phyloP scores from a whole-genome alignment of 2,329 filamentous ascomycete genomes.

The Myriangium duriaei region DNA sequence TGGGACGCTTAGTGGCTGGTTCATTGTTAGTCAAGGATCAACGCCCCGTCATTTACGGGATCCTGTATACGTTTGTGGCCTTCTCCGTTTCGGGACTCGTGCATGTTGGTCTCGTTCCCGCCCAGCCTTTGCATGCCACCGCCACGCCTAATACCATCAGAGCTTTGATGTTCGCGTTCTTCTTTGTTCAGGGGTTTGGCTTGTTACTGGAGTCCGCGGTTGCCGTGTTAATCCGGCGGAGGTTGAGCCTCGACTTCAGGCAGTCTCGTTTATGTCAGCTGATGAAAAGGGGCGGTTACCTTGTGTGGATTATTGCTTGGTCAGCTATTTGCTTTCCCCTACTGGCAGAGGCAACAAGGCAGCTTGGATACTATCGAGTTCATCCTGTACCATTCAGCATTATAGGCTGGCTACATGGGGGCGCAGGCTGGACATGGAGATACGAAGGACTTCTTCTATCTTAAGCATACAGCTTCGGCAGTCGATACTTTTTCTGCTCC shows the following conservation, averaged over 20 bases:
- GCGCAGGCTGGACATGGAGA: background rate
- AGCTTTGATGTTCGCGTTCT: conserved; percentile 16
- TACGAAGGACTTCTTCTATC: too few species aligned
- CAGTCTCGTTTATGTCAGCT: too few species aligned
- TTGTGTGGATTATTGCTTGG: conserved; percentile 16
- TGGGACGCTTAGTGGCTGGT: conserved; percentile 17
- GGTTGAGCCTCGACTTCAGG: too few species aligned
- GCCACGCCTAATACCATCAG: background rate
- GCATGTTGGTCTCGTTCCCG: conserved; percentile 21
- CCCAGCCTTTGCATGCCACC: conserved; percentile 15
- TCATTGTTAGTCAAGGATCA: conserved; percentile 10
- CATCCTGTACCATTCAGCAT: conserved; percentile 9
- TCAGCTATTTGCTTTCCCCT: conserved; percentile 15
- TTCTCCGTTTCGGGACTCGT: conserved; percentile 19
- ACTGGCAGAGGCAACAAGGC: conserved; percentile 15
- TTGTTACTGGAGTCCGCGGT: conserved; percentile 16
- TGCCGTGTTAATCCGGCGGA: conserved; percentile 8
- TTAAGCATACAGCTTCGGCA: too few species aligned
- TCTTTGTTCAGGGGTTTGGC: conserved; percentile 18
- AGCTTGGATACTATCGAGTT: conserved; percentile 18
- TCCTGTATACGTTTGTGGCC: conserved; percentile 15
- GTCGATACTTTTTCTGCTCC: too few species aligned
- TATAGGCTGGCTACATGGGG: conserved; percentile 11
- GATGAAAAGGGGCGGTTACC: conserved; percentile 1
- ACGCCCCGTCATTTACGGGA: conserved; percentile 10